phyloP scores from a whole-genome alignment of 2,329 filamentous ascomycete genomes.

The Colletotrichum tropicale region DNA sequence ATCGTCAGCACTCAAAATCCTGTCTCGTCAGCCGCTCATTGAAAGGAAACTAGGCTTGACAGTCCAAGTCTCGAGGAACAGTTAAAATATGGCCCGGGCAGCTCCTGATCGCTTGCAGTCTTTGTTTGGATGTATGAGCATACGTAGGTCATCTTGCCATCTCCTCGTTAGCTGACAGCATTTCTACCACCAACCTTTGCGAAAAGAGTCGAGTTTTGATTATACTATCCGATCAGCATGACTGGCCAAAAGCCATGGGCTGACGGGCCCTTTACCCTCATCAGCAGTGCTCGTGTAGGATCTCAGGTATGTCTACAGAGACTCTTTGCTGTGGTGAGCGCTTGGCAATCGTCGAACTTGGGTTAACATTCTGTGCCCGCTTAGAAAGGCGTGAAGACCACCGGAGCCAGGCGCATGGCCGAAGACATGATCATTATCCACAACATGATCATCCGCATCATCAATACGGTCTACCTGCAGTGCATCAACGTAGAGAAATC shows the following conservation, averaged over 20 bases:
- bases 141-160: neutral
- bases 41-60: neutral
- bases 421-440: conserved; percentile 36
- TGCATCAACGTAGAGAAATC: conserved; percentile 25
- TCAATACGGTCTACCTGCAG: conserved; percentile 32
- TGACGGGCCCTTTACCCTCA: conserved; percentile 36
- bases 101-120: neutral
- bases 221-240: neutral
- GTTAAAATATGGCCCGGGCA: neutral
- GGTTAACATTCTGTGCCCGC: neutral
- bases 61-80: neutral
- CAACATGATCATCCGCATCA: conserved; percentile 30
- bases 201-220: neutral
- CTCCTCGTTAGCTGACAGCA: neutral
- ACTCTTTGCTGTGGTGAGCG: neutral
- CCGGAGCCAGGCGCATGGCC: conserved; percentile 25
- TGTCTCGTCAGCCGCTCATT: neutral
- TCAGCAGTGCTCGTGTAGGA: conserved; percentile 27
- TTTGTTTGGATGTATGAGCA: neutral
- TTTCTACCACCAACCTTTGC: neutral
- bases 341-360: neutral
- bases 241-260: conserved; percentile 30
- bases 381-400: conserved; percentile 22
- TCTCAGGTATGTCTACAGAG: conserved; percentile 23
- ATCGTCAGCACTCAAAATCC: conserved; percentile 11